phyloP scores from a whole-genome alignment of 2,329 filamentous ascomycete genomes.

The Diplocarpon mali region DNA sequence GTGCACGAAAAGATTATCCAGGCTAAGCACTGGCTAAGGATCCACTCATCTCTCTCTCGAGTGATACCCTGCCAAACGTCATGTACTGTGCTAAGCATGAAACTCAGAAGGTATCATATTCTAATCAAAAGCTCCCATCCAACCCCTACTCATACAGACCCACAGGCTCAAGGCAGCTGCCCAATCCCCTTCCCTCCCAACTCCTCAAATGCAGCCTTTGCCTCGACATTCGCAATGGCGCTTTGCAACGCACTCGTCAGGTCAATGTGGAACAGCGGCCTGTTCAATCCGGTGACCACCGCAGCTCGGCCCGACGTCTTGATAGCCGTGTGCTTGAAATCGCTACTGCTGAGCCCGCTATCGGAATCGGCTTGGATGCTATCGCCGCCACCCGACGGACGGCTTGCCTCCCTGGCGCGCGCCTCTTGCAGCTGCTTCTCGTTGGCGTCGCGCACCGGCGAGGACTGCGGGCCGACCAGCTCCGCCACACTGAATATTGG shows the following conservation, averaged over 20 bases:
- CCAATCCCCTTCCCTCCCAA: conserved; percentile 20
- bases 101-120: conserved; percentile 11
- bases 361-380: conserved; percentile 17
- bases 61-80: too few species aligned
- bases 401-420: conserved; percentile 10
- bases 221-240: conserved; percentile 69
- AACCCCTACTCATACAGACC: not conserved
- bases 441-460: conserved; percentile 52
- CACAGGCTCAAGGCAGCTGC: conserved; percentile 8
- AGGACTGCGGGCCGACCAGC: conserved; percentile 64
- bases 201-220: conserved; percentile 31
- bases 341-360: conserved; percentile 10
- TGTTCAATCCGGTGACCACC: conserved; percentile 73
- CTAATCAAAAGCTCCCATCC: not conserved
- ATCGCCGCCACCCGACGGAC: conserved; percentile 25
- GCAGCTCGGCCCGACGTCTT: conserved; percentile 40
- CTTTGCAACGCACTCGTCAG: conserved; percentile 80
- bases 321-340: conserved; percentile 12
- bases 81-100: not conserved
- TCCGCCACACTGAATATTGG: conserved; percentile 93
- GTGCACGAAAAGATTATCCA: too few species aligned
- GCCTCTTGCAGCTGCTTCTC: conserved; percentile 33
- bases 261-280: conserved; percentile 90
- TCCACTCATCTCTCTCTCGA: too few species aligned
- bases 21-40: too few species aligned